phyloP scores from a whole-genome alignment of 225 moss, liverwort and hornwort genomes.

The Thuidium tamariscinum region DNA sequence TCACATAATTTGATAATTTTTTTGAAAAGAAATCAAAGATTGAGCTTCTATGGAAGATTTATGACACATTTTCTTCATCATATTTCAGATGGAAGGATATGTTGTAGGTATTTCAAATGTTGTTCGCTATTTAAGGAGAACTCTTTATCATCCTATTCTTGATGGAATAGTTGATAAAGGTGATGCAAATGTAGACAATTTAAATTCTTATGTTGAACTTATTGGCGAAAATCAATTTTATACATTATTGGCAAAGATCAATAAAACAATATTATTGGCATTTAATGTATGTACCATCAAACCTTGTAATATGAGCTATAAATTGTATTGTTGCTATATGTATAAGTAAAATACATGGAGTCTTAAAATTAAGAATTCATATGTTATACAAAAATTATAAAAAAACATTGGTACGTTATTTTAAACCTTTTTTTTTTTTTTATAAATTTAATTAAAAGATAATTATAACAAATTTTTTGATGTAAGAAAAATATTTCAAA shows the following conservation, averaged over 20 bases:
- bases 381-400: too few species aligned
- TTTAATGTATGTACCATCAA: conserved; percentile 26
- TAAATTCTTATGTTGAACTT: conserved; percentile 64
- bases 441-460: too few species aligned
- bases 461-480: too few species aligned
- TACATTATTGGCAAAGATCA: conserved; percentile 26
- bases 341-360: too few species aligned
- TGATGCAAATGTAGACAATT: conserved; percentile 47
- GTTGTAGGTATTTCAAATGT: conserved; percentile 41
- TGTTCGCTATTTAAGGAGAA: conserved; percentile 29
- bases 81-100: conserved; percentile 49
- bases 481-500: too few species aligned
- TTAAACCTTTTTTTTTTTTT: too few species aligned
- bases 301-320: accelerated
- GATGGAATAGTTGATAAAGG: conserved; percentile 66
- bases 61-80: not conserved
- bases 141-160: conserved; percentile 55
- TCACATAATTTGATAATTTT: not conserved
- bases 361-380: too few species aligned
- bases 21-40: too few species aligned
- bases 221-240: conserved; percentile 76
- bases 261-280: conserved; percentile 35
- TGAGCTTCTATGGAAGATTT: not conserved
- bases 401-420: too few species aligned
- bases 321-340: accelerated